phyloP scores from a whole-genome alignment of 2,329 filamentous ascomycete genomes.

The Lizonia empirigonia region DNA sequence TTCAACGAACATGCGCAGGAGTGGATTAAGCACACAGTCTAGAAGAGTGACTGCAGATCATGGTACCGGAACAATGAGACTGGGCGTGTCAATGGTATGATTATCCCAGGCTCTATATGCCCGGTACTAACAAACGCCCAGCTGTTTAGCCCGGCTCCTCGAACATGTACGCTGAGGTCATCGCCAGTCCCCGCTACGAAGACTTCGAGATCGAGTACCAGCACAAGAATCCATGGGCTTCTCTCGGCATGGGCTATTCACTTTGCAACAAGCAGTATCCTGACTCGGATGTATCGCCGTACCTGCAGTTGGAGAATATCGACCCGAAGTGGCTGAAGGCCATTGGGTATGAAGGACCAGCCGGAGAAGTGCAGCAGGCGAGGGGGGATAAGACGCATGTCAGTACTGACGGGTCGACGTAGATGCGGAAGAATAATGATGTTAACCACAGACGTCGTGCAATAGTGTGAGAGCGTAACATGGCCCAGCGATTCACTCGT shows the following conservation, averaged over 20 bases:
- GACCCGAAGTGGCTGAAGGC: constrained; percentile 51
- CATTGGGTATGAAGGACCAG: constrained; percentile 28
- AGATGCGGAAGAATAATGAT: not conserved
- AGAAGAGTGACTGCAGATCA: constrained; percentile 52
- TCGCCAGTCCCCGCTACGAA: constrained; percentile 50
- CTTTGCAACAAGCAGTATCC: constrained; percentile 27
- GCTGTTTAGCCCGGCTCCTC: constrained; percentile 59
- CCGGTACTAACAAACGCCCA: constrained; percentile 16
- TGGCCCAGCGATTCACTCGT: no score
- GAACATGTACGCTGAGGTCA: constrained; percentile 55
- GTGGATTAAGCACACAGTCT: constrained; percentile 58
- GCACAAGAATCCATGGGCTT: constrained; percentile 51
- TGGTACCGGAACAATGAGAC: constrained; percentile 55
- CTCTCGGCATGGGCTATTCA: constrained; percentile 51
- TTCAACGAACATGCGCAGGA: constrained; percentile 55
- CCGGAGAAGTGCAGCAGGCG: constrained; percentile 21
- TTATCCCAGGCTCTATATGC: not conserved
- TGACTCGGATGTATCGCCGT: constrained; percentile 46
- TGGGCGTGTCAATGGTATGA: constrained; percentile 39
- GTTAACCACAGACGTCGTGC: no score
- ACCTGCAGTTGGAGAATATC: constrained; percentile 49
- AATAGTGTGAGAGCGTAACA: no score
- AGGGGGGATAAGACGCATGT: constrained; percentile 16
- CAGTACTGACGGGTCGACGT: constrained; percentile 1
- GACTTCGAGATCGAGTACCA: constrained; percentile 52